Evolutionary conservation across 192 early-diverging fungal genomes (phyloP).

Genomic region (Mortierella claussenii): DNA sequence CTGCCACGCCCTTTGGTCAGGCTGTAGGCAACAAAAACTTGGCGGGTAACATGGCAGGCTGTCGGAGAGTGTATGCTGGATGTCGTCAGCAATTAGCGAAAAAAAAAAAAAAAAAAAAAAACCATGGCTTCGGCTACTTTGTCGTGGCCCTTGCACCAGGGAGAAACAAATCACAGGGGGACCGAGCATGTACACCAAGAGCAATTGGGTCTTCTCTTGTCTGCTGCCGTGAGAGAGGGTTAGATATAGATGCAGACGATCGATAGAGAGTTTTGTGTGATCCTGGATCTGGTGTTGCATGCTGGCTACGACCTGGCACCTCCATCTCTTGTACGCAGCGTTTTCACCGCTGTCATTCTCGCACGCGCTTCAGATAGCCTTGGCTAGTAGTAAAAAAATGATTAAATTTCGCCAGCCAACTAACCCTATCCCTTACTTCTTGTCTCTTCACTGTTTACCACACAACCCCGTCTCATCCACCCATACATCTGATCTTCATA

Average conservation of each 20-base stretch:
- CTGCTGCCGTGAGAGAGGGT: too few species aligned
- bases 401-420: too few species aligned
- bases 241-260: not conserved
- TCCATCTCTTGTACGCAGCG: too few species aligned
- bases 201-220: too few species aligned
- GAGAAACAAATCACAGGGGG: not conserved
- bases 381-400: too few species aligned
- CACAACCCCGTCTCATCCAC: too few species aligned
- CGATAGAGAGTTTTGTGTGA: not conserved
- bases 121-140: not conserved
- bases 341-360: too few species aligned
- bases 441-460: too few species aligned
- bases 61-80: not conserved
- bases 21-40: not conserved
- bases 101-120: not conserved
- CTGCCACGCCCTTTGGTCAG: not conserved
- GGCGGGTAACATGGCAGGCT: constrained; percentile 7
- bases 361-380: too few species aligned
- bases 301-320: not conserved
- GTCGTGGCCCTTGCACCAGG: constrained; percentile 6
- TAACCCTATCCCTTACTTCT: too few species aligned
- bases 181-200: not conserved
- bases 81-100: not conserved
- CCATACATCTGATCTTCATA: too few species aligned
- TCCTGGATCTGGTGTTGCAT: not conserved